These are phyloP conservation scores for Peronospora destructor DNA, from an alignment of 352 stramenopile species.

Conservation along the genomic window DNA sequence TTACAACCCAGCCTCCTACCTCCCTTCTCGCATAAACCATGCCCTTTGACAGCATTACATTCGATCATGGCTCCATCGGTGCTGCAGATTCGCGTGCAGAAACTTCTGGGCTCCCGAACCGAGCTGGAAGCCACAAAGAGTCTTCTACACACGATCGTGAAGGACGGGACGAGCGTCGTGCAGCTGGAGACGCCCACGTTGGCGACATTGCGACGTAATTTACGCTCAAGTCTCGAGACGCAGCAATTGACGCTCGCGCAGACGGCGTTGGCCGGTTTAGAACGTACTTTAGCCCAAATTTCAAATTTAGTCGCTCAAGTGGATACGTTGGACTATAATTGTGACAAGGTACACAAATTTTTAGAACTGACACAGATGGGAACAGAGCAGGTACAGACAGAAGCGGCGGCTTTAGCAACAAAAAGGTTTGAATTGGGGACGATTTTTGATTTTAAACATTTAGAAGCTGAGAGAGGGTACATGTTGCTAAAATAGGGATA, in stretches of 20 bases:
- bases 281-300: constrained; percentile 37
- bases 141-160: constrained; percentile 48
- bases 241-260: constrained; percentile 52
- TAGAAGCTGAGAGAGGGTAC: too few relatives aligned
- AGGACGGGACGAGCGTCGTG: constrained; percentile 22
- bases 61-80: constrained; percentile 20
- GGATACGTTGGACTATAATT: constrained; percentile 42
- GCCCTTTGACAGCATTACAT: background rate
- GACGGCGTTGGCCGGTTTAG: constrained; percentile 35
- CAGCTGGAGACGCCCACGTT: constrained; percentile 32
- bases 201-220: constrained; percentile 34
- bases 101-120: constrained; percentile 49
- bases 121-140: constrained; percentile 60
- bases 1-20: background rate
- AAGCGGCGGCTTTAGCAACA: constrained; percentile 35
- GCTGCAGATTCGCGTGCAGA: constrained; percentile 53
- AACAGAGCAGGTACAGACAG: constrained; percentile 57
- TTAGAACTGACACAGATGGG: constrained; percentile 55
- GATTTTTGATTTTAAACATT: constrained; percentile 1
- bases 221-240: constrained; percentile 42
- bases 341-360: constrained; percentile 41
- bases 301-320: constrained; percentile 32
- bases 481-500: constrained; percentile 19
- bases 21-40: background rate
- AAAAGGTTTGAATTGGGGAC: constrained; percentile 37